Evolutionary conservation across 306 rosid genomes (phyloP).

Genomic region (Quercus bicolor): DNA sequence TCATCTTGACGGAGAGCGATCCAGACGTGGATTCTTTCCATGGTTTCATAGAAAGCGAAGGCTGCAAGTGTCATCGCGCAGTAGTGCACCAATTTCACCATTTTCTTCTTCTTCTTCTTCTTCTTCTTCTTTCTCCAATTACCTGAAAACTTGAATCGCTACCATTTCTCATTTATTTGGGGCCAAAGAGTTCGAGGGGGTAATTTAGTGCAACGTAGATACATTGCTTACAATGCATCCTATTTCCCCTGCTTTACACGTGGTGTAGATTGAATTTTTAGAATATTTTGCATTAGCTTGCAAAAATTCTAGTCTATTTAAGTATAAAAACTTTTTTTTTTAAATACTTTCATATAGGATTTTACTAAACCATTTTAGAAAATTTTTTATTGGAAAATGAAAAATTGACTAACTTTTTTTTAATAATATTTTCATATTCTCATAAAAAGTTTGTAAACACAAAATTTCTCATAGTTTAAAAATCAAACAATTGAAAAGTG

Average conservation of each 20-base stretch:
- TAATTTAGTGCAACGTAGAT: background rate
- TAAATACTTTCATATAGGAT: too few species aligned
- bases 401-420: too few species aligned
- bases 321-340: too few species aligned
- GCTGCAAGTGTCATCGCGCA: constrained; percentile 93
- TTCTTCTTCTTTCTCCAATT: background rate
- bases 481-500: too few species aligned
- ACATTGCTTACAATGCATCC: background rate
- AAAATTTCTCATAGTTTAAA: too few species aligned
- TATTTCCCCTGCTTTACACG: background rate
- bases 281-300: too few species aligned
- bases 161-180: background rate
- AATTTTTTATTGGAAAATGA: too few species aligned
- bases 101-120: constrained; percentile 31
- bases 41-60: constrained; percentile 86
- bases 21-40: constrained; percentile 95
- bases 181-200: background rate
- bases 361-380: too few species aligned
- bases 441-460: too few species aligned
- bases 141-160: background rate
- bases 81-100: constrained; percentile 83
- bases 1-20: constrained; percentile 98
- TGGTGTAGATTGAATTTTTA: background rate
- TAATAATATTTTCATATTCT: too few species aligned
- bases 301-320: too few species aligned